phyloP scores from a whole-genome alignment of 108 stramenopile species.

The Skeletonema costatum region DNA sequence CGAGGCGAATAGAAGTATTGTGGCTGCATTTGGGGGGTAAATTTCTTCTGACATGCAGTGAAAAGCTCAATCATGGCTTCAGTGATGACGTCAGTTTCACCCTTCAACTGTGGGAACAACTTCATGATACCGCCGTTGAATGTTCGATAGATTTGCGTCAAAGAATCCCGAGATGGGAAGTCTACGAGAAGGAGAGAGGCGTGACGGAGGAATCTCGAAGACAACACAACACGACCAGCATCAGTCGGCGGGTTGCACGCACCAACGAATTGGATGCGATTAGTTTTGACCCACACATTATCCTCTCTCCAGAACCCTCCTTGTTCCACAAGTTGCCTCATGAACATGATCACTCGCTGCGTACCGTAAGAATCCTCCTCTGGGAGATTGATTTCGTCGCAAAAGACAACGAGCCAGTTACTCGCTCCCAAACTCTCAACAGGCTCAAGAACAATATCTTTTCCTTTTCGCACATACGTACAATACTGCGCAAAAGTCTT shows the following conservation, averaged over 20 bases:
- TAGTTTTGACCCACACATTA: conserved; percentile 92
- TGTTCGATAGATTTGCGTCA: conserved; percentile 95
- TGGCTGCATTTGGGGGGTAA: conserved; percentile 87
- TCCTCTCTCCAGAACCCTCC: conserved; percentile 97
- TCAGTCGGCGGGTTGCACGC: conserved; percentile 99
- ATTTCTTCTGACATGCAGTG: conserved; percentile 84
- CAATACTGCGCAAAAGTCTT: conserved; percentile 96
- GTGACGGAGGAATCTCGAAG: conserved; percentile 94
- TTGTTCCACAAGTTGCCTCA: conserved; percentile 97
- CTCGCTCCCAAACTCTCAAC: conserved; percentile 72
- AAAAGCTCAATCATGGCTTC: conserved; percentile 99
- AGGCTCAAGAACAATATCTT: conserved; percentile 84
- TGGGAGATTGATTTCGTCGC: conserved; percentile 99
- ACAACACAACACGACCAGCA: conserved; percentile 93
- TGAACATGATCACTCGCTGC: conserved; percentile 95
- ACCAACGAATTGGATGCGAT: conserved; percentile 95
- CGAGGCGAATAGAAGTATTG: conserved; percentile 99
- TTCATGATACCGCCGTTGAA: conserved; percentile 96
- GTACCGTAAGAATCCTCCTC: conserved; percentile 96
- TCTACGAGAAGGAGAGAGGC: conserved; percentile 97
- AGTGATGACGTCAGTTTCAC: conserved; percentile 89
- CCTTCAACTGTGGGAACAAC: conserved; percentile 92
- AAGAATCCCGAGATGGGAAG: conserved; percentile 90
- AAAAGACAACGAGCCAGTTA: conserved; percentile 97
- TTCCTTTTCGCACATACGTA: conserved; percentile 87